Evolutionary conservation across 768 basidiomycete genomes (phyloP), one percentile per base, ranked within the genome.

Genomic region (Boletus speciosus): DNA sequence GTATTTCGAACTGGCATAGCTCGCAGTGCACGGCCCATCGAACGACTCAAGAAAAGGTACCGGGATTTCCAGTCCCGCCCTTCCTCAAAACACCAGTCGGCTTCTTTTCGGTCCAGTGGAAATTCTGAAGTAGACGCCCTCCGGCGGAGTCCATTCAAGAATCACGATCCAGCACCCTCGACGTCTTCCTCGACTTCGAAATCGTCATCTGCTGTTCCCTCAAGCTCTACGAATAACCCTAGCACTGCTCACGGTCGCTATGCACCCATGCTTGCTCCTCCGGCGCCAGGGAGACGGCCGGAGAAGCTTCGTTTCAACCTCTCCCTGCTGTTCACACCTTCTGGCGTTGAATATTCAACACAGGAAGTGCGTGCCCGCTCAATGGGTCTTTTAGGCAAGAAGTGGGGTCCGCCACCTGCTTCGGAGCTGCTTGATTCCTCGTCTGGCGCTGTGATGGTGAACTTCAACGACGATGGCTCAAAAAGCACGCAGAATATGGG

Each of bases 1-100:
- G 78, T 95, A 21, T 96, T 90, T 71, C 81, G 80, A 12, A 80
- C 85, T 36, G 97, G 95, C 15, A 88, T 98, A 58, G 79, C 84
- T 56, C 85, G 88, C 25, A 81, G 81, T 54, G 93, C 89, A 12
- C 81, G 90, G 23, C 95, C 96, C 3, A 65, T 90, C 21, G 92
- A 92, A 61, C 80, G 92, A 43, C 77, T 99, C 40, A 93, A 93
- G 73, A 83, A 78, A 39, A 78, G 85, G 51, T 91, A 93, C 65
- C 76, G 82, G 34, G 88, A 90, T 29, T 98, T 96, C 68, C 84
- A 88, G 61, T 76, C 64, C 63, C 84, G 83, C 40, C 71, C 61
- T 29, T 40, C 73, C 37, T 67, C 55, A 34, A 71, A 63, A 61
- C 64, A 64, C 40, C 69, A 35, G 34, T 58, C 54, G 15, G 27